Percentiles rank a stretch among this genome's conserved stretches.
These are phyloP conservation scores for Citrullus mucosospermus DNA, from an alignment of 306 rosid genomes.

Conservation along the genomic window DNA sequence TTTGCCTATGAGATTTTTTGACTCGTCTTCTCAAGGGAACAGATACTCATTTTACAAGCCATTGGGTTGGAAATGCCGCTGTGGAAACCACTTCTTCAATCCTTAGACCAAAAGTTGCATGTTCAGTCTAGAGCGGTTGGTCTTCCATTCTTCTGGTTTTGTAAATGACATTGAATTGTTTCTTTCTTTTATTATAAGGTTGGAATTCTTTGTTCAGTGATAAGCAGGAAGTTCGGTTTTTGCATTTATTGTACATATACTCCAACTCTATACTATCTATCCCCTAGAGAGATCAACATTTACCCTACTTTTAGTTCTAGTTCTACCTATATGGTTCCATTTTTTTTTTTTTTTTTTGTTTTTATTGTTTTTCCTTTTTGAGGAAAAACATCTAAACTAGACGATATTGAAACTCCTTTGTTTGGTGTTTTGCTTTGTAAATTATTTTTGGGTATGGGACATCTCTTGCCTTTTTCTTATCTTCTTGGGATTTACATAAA, in stretches of 20 bases:
- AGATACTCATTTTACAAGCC: slow-evolving; percentile 94
- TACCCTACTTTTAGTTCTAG: neutral
- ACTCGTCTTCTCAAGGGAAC: slow-evolving; percentile 31
- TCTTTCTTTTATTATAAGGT: neutral
- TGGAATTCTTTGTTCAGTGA: slow-evolving; percentile 1
- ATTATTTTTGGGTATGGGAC: neutral
- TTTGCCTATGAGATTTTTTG: slow-evolving; percentile 16
- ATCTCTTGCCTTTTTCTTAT: slow-evolving; percentile 5
- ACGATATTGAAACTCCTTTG: neutral
- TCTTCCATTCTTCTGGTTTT: neutral
- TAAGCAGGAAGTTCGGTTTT: neutral
- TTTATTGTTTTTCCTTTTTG: neutral
- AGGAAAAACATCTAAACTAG: neutral
- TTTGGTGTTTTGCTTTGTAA: neutral
- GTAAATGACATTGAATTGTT: neutral
- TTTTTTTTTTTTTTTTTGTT: neutral
- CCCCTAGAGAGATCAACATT: neutral
- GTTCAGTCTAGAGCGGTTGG: neutral
- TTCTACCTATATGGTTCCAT: neutral
- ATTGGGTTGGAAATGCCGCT: slow-evolving; percentile 88
- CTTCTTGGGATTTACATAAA: slow-evolving; percentile 23
- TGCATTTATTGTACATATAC: slow-evolving; percentile 6
- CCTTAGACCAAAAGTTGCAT: slow-evolving; percentile 27
- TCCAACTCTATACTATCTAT: neutral
- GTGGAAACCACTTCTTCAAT: slow-evolving; percentile 66